Percentiles rank a stretch among this genome's conserved stretches.
phyloP scores from a whole-genome alignment of 2,329 filamentous ascomycete genomes.

The Ceratocystis diversiconidia region DNA sequence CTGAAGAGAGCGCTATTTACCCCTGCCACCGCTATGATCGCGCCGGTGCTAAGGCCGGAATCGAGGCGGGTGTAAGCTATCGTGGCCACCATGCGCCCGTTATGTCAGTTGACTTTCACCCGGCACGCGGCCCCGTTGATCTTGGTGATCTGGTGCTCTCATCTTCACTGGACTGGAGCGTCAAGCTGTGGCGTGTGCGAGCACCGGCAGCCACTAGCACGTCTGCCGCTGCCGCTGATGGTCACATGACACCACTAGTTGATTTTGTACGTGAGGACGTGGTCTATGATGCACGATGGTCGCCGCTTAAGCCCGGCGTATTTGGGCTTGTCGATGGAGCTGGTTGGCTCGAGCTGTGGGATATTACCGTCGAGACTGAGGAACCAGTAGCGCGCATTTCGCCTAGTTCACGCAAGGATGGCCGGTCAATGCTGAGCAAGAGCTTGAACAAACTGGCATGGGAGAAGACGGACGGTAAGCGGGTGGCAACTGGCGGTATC shows the following conservation, averaged over 20 bases:
- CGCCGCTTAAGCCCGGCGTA: conserved; percentile 80
- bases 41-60: conserved; percentile 89
- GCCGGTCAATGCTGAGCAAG: conserved; percentile 58
- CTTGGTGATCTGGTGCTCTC: conserved; percentile 85
- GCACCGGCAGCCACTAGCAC: conserved; percentile 61
- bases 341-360: conserved; percentile 87
- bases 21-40: conserved; percentile 95
- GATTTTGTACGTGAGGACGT: conserved; percentile 91
- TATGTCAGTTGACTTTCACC: conserved; percentile 93
- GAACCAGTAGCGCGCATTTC: conserved; percentile 72
- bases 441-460: conserved; percentile 90
- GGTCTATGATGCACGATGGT: conserved; percentile 94
- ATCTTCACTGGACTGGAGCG: conserved; percentile 90
- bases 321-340: conserved; percentile 91
- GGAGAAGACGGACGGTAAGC: conserved; percentile 79
- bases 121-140: conserved; percentile 79
- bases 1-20: conserved; percentile 91
- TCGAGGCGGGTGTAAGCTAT: conserved; percentile 80
- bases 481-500: conserved; percentile 79
- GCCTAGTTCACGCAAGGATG: conserved; percentile 51
- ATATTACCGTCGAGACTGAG: conserved; percentile 82
- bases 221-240: conserved; percentile 32
- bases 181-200: conserved; percentile 91
- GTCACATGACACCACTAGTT: conserved; percentile 56
- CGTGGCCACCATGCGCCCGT: conserved; percentile 83